Percentiles rank a stretch among this genome's conserved stretches.
Evolutionary conservation across 306 rosid species (phyloP).

Genomic region (Fragaria nilgerrensis): DNA sequence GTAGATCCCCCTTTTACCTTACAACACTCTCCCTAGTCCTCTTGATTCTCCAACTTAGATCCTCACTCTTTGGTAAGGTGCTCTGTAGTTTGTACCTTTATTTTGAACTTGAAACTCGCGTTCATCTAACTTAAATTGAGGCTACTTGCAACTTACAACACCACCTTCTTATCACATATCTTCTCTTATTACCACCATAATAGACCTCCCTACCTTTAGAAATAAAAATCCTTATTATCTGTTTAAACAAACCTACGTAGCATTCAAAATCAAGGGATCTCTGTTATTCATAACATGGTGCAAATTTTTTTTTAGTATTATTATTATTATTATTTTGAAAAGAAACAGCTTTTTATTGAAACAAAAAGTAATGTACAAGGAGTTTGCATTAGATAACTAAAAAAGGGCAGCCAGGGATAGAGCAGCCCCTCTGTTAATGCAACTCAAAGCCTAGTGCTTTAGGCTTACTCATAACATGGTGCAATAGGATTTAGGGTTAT

Average conservation of each 20-base stretch:
- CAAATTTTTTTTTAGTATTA: background rate
- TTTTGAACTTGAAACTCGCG: background rate
- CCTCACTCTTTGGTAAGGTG: background rate
- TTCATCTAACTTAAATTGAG: background rate
- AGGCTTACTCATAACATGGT: background rate
- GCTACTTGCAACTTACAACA: background rate
- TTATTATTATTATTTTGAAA: too few species aligned
- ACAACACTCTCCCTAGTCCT: background rate
- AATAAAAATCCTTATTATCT: background rate
- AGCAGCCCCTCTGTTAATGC: too few species aligned
- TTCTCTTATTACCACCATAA: background rate
- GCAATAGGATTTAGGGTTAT: background rate
- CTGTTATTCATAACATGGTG: background rate
- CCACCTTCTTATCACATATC: background rate
- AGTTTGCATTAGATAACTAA: too few species aligned
- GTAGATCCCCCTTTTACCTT: background rate
- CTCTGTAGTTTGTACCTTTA: background rate
- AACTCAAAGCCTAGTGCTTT: too few species aligned
- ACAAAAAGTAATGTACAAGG: too few species aligned
- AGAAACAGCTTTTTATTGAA: too few species aligned
- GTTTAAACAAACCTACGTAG: background rate
- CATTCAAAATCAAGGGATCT: background rate
- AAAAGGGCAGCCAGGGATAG: too few species aligned
- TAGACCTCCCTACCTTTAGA: background rate
- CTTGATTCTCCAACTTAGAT: background rate